These are phyloP conservation scores for Hebeloma cylindrosporum DNA, from an alignment of 768 basidiomycete genomes.

Conservation along the genomic window DNA sequence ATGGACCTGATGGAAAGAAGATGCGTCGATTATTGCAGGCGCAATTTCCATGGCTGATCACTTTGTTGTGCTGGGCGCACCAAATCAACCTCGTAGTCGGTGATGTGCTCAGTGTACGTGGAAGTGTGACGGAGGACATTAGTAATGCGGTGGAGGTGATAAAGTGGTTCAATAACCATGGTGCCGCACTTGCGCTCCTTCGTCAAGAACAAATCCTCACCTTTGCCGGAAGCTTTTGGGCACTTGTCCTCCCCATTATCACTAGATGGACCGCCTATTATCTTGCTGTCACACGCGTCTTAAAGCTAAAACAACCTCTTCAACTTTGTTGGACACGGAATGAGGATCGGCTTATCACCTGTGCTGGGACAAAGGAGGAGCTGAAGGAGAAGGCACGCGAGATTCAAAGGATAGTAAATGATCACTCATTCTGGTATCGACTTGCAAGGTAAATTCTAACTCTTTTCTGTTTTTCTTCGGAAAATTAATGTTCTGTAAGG, in stretches of 20 bases:
- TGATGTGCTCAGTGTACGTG: constrained; percentile 27
- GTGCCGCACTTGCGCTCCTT: constrained; percentile 28
- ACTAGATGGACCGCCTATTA: constrained; percentile 34
- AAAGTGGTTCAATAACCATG: constrained; percentile 37
- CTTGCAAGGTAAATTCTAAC: constrained; percentile 18
- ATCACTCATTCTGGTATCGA: constrained; percentile 22
- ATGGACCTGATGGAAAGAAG: constrained; percentile 25
- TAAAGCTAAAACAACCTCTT: constrained; percentile 12
- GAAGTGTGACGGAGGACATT: constrained; percentile 17
- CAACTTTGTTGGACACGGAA: constrained; percentile 10
- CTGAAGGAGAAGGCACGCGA: constrained; percentile 17
- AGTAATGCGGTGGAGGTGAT: constrained; percentile 19
- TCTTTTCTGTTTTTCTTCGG: too few species aligned
- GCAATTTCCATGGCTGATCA: constrained; percentile 14
- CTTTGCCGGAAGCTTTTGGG: constrained; percentile 11
- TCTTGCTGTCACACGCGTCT: constrained; percentile 26
- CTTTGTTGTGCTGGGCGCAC: constrained; percentile 26
- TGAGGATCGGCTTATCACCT: constrained; percentile 8
- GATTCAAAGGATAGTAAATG: constrained; percentile 16
- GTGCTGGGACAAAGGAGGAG: constrained; percentile 10
- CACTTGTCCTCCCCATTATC: constrained; percentile 31
- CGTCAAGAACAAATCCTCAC: constrained; percentile 22
- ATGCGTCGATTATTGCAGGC: constrained; percentile 16
- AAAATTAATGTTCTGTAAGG: constrained; percentile 1
- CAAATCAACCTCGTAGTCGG: constrained; percentile 37